phyloP scores from a whole-genome alignment of 257 asterid genomes.

The Catharanthus roseus region DNA sequence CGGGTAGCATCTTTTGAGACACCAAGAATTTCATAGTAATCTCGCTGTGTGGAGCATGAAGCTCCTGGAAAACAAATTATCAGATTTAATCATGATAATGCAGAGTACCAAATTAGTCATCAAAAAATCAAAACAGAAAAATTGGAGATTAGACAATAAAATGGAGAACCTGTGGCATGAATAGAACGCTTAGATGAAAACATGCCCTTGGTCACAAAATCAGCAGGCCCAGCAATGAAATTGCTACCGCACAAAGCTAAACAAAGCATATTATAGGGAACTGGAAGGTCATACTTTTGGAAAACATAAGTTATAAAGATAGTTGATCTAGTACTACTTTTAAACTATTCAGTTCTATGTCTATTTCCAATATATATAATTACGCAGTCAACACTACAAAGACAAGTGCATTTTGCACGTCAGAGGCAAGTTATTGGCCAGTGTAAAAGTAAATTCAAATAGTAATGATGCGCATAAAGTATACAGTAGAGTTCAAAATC shows the following conservation, averaged over 20 bases:
- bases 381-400: neutral
- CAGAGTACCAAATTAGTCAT: constrained; percentile 1
- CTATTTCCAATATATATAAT: neutral
- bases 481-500: neutral
- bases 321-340: neutral
- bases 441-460: neutral
- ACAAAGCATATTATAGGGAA: constrained; percentile 24
- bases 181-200: constrained; percentile 41
- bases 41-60: constrained; percentile 37
- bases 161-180: constrained; percentile 70
- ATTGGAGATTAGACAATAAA: neutral
- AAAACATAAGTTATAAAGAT: neutral
- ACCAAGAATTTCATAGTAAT: constrained; percentile 77
- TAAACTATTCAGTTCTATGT: neutral
- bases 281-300: neutral
- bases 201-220: constrained; percentile 29
- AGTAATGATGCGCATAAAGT: neutral
- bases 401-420: neutral
- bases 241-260: constrained; percentile 32
- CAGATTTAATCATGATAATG: constrained; percentile 8
- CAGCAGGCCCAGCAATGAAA: constrained; percentile 24
- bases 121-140: neutral
- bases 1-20: constrained; percentile 55
- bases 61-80: constrained; percentile 34
- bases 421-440: neutral